Conservation (phyloP, 495 filamentous ascomycete species). For the Trichocladium uniseriatum region DNA sequence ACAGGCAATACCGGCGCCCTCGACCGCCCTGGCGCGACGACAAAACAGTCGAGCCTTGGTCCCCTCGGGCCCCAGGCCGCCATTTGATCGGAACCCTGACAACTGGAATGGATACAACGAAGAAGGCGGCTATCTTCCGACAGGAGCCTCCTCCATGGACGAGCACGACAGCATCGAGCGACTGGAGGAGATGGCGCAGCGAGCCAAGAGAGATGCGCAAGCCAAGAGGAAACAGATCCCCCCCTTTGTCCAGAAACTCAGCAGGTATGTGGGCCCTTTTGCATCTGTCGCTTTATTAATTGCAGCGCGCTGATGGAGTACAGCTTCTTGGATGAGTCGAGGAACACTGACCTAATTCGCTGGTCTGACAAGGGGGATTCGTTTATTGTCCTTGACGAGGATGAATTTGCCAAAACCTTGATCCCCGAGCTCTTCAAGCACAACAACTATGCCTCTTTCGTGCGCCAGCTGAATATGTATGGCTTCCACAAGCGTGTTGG, state of each 20-base stretch:
- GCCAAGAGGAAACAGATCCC: conserved; percentile 89
- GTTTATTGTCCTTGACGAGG: conserved; percentile 94
- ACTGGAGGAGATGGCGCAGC: conserved; percentile 62
- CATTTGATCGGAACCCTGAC: conserved; percentile 38
- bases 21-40: conserved; percentile 59
- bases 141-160: conserved; percentile 32
- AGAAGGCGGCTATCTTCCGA: conserved; percentile 30
- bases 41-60: conserved; percentile 55
- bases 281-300: not conserved
- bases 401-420: conserved; percentile 95
- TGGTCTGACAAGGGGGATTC: conserved; percentile 96
- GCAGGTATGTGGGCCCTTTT: conserved; percentile 54
- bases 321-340: conserved; percentile 86
- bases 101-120: conserved; percentile 43
- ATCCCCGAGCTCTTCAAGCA: conserved; percentile 99
- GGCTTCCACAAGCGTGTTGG: conserved; percentile 98
- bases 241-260: conserved; percentile 96
- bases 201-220: conserved; percentile 75
- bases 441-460: conserved; percentile 98
- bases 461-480: conserved; percentile 98
- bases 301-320: not conserved
- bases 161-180: conserved; percentile 65
- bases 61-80: conserved; percentile 26
- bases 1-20: conserved; percentile 32
- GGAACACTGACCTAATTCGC: conserved; percentile 89